phyloP scores from a whole-genome alignment of 2,329 filamentous ascomycete species.

The Geosmithia flava region DNA sequence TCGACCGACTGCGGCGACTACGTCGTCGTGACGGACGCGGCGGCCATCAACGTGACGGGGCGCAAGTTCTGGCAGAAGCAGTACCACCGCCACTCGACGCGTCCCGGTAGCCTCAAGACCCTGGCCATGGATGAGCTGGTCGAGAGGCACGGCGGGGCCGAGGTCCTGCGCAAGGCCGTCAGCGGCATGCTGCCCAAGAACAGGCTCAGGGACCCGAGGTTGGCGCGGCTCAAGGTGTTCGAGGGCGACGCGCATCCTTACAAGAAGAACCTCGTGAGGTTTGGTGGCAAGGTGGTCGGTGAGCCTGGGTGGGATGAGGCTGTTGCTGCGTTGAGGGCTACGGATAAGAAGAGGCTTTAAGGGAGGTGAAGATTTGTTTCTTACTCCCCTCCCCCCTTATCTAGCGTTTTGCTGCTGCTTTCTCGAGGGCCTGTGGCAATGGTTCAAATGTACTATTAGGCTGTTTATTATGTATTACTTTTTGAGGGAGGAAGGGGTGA shows the following conservation, averaged over 20 bases:
- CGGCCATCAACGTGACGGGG: conserved; percentile 76
- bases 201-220: conserved; percentile 70
- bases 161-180: conserved; percentile 84
- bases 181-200: conserved; percentile 98
- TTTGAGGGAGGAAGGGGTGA: no score
- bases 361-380: not conserved
- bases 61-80: conserved; percentile 89
- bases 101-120: conserved; percentile 72
- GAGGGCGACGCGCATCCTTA: conserved; percentile 91
- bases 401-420: no score
- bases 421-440: no score
- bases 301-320: conserved; percentile 39
- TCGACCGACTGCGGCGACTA: conserved; percentile 99
- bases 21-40: conserved; percentile 85
- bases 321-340: conserved; percentile 35
- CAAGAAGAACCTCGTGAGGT: conserved; percentile 71
- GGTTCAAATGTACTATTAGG: conserved; percentile 1
- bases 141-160: conserved; percentile 83
- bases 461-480: not conserved
- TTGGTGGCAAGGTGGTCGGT: conserved; percentile 47
- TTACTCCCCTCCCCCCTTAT: no score
- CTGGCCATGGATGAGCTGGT: conserved; percentile 95
- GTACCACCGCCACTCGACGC: conserved; percentile 90
- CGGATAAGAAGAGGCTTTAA: conserved; percentile 37
- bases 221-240: conserved; percentile 88